Base-by-base conservation (phyloP, 352 stramenopile genomes). In the Aphanomyces invadans region DNA sequence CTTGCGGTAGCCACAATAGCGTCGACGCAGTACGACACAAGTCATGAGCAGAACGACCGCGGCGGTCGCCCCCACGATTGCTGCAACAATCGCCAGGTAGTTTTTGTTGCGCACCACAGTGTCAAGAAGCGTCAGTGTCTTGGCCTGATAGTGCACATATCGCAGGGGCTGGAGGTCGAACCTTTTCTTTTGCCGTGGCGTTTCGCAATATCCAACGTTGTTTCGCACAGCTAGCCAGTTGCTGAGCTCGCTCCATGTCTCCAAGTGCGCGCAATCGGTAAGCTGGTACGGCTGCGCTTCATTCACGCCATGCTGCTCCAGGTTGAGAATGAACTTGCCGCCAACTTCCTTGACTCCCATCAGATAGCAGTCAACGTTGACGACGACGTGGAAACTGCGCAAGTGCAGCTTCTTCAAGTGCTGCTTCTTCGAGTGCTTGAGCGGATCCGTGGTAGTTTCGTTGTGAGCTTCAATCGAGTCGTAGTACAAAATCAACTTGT, bases 141-240 rank as follows among this genome's bases (percentile, higher is more conserved):
- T 63, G 36, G 55, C 19, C 7, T 63, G 55, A 31, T 63, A 63
- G 2, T 49, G 19, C 17, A 63, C 55, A 21, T 63, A 63, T 29
- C 36, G 55, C 21, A 63, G 55, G 33, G 55, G 55, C 42, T 63
- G 55, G 7, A 52, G 36, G 23, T 63, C 55, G 36, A 63, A 63
- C n/a, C 36, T 56, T 25, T 63, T 63, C 23, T 63, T 63, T 63
- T 63, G 55, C 19, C 12, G 19, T 9, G 55, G 55, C 7, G 55
- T 63, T 52, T 56, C 36, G 55, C 55, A 63, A 54, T 51, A 63
- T 10, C 55, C 55, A 12, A 51, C 55, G 23, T 63, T 63, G 55
- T 63, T 63, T n/a, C 55, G 55, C 55, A 63, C 55, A 25, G 55
- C 55, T 4, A 63, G 55, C 55, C 55, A 63, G 28, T 63, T 63